These are phyloP conservation scores for Corrigiola litoralis DNA, from an alignment of 179 eudicot species.

Conservation along the genomic window DNA sequence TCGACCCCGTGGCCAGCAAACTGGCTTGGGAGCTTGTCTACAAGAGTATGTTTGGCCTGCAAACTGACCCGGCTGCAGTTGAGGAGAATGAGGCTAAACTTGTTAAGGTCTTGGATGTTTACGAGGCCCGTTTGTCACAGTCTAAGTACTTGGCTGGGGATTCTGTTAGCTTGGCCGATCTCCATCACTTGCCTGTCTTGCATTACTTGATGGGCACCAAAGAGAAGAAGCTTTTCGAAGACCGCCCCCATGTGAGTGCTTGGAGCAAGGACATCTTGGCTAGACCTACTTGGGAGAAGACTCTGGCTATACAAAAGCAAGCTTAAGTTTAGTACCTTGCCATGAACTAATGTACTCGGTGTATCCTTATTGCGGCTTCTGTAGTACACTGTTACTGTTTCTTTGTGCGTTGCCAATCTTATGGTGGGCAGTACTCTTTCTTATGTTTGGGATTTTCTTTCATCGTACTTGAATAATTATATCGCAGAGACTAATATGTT, in stretches of 20 bases:
- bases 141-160: constrained; percentile 44
- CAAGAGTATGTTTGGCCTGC: constrained; percentile 28
- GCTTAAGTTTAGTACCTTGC: too few relatives aligned
- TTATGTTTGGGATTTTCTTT: too few relatives aligned
- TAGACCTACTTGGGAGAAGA: constrained; percentile 49
- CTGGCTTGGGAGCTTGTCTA: constrained; percentile 36
- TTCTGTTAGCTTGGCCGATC: constrained; percentile 43
- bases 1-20: constrained; percentile 34
- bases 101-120: constrained; percentile 33
- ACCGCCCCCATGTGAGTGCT: constrained; percentile 31
- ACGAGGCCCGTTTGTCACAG: constrained; percentile 27
- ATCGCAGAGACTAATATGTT: too few relatives aligned
- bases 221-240: constrained; percentile 26
- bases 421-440: too few relatives aligned
- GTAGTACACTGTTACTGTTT: too few relatives aligned
- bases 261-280: constrained; percentile 41
- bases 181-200: constrained; percentile 38
- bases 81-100: constrained; percentile 32
- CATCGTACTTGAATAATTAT: too few relatives aligned
- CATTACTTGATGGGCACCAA: constrained; percentile 25
- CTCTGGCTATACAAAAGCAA: constrained; percentile 16
- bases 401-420: too few relatives aligned
- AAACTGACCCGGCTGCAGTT: constrained; percentile 31
- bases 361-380: too few relatives aligned
- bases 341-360: too few relatives aligned